Base-by-base conservation (phyloP, 192 early-diverging fungal genomes). In the Entomortierella lignicola region DNA sequence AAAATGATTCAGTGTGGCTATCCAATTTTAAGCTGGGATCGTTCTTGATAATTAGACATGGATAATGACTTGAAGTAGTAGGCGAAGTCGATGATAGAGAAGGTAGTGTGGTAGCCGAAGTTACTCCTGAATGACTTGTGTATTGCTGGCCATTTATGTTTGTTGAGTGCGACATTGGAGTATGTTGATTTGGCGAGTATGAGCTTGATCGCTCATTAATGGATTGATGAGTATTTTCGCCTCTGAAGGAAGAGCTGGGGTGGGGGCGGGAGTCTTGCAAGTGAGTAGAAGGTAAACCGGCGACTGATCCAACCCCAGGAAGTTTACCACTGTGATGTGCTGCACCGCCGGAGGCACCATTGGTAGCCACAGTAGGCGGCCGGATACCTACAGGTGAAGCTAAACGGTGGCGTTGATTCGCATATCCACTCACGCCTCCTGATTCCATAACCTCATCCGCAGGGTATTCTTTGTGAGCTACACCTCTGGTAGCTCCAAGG, bases 401-500 rank as follows among this genome's bases (percentile, higher is more conserved):
- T 5, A 79, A 51, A 20, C 66, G 75, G 41, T 65, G 67, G 8
- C 63, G 75, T n/a, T 69, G 67, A 26, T n/a, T 47, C 2, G 48
- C 56, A 41, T 66, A 70, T 30, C 61, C 67, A 25, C 62, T 55
- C 0, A 69, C 61, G 11, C 74, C 74, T 17, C 74, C 74, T 29
- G 74, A 77, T 32, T 79, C 75, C 68, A 79, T 66, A 2, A 79
- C 68, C n/a, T 79, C 75, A 50, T 79, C 75, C 21, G 61, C 48
- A 8, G 75, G 42, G 23, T 66, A 79, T 1, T 79, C 75, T 56
- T 61, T 69, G 10, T 57, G 32, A 15, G 4, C 8, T 10, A 27
- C 5, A 4, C 34, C 30, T 20, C 58, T 31, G n/a, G 27, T 30
- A 1, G 37, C 11, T 15, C 25, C 37, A 44, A 34, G 41, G 0